Evolutionary conservation across 345 rosid species (phyloP).

Genomic region (Camelina sativa): DNA sequence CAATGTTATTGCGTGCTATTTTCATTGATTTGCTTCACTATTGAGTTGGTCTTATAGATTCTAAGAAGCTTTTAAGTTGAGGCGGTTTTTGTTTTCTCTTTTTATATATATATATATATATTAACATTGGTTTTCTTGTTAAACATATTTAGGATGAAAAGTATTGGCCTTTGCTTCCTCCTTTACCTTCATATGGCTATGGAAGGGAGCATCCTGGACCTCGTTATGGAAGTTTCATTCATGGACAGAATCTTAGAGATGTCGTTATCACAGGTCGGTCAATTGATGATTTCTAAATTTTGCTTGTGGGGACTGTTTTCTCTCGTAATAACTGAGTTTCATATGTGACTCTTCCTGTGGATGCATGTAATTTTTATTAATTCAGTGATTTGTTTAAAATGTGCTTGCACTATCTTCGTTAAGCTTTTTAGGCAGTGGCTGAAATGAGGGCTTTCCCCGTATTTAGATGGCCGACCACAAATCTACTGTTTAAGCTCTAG

Average conservation of each 20-base stretch:
- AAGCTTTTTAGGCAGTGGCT: neutral
- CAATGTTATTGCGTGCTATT: neutral
- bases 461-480: neutral
- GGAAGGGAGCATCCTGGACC: constrained; percentile 78
- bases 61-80: constrained; percentile 3
- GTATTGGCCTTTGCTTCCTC: constrained; percentile 69
- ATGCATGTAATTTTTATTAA: neutral
- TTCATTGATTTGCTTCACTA: neutral
- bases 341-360: constrained; percentile 9
- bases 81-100: neutral
- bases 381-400: neutral
- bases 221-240: constrained; percentile 73
- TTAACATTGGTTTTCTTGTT: neutral
- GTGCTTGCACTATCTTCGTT: neutral
- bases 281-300: constrained; percentile 4
- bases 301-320: neutral
- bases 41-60: neutral
- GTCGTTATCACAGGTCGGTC: constrained; percentile 65
- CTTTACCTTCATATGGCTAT: constrained; percentile 71
- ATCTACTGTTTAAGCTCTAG: neutral
- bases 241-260: constrained; percentile 74
- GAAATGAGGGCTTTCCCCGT: neutral
- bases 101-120: neutral
- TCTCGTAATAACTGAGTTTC: neutral
- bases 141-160: constrained; percentile 54